These are phyloP conservation scores for Cinnamomum micranthum DNA, from an alignment of 164 flowering plant genomes.

Conservation along the genomic window DNA sequence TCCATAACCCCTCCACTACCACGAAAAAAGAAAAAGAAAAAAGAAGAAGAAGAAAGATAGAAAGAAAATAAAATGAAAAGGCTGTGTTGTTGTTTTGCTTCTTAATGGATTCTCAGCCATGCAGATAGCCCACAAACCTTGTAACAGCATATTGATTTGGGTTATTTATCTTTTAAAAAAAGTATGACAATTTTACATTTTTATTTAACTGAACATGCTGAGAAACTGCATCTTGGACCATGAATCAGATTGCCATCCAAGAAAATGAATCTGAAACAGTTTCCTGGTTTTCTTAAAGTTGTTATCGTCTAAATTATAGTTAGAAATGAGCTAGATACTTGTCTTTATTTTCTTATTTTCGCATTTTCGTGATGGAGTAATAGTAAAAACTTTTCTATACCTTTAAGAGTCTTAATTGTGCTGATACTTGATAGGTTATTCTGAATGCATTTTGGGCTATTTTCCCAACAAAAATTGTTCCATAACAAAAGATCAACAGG, in stretches of 20 bases:
- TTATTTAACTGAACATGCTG: too few species aligned
- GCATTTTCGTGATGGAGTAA: not conserved
- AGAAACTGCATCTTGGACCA: not conserved
- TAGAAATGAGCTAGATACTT: not conserved
- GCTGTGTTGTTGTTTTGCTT: too few species aligned
- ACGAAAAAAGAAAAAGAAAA: too few species aligned
- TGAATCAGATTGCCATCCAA: not conserved
- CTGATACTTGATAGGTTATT: slow-evolving; percentile 5
- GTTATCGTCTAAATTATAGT: not conserved
- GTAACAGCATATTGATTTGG: too few species aligned
- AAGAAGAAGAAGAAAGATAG: too few species aligned
- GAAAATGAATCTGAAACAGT: not conserved
- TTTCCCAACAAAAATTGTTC: not conserved
- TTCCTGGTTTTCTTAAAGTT: not conserved
- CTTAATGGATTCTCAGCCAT: too few species aligned
- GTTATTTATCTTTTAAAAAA: too few species aligned
- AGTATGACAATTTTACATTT: too few species aligned
- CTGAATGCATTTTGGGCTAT: not conserved
- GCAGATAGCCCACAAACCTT: too few species aligned
- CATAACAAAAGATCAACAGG: not conserved
- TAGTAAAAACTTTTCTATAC: not conserved
- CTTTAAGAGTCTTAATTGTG: not conserved
- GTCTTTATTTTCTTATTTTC: not conserved
- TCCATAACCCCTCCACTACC: too few species aligned
- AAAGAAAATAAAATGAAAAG: too few species aligned